These are phyloP conservation scores for Cercophora newfieldiana DNA, from an alignment of 495 filamentous ascomycete species.

Conservation along the genomic window DNA sequence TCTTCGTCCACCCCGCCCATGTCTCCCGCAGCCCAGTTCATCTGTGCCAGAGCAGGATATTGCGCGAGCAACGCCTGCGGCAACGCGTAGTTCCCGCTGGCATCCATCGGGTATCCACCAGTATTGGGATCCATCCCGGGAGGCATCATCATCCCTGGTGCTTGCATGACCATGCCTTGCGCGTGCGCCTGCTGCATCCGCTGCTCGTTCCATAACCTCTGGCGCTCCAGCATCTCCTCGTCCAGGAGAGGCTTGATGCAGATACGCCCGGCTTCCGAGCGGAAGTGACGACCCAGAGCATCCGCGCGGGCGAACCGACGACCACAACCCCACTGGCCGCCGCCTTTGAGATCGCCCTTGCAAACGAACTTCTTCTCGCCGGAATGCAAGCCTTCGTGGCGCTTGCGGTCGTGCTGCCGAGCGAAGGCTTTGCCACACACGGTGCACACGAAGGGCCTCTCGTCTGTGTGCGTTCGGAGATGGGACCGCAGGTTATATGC, in stretches of 20 bases:
- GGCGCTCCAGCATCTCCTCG: slow-evolving; percentile 79
- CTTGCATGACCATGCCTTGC: slow-evolving; percentile 49
- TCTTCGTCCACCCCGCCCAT: slow-evolving; percentile 68
- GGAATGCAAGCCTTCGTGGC: slow-evolving; percentile 86
- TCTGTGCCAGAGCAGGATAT: slow-evolving; percentile 81
- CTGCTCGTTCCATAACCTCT: slow-evolving; percentile 65
- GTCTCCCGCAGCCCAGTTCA: slow-evolving; percentile 69
- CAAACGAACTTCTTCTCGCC: slow-evolving; percentile 98
- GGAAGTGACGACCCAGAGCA: slow-evolving; percentile 93
- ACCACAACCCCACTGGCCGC: slow-evolving; percentile 86
- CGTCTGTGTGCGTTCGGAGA: slow-evolving; percentile 87
- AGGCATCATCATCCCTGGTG: slow-evolving; percentile 42
- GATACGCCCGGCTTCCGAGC: slow-evolving; percentile 89
- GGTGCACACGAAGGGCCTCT: slow-evolving; percentile 90
- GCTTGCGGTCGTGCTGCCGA: slow-evolving; percentile 88
- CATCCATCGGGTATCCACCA: slow-evolving; percentile 49
- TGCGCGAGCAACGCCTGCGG: slow-evolving; percentile 87
- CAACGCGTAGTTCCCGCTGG: slow-evolving; percentile 63
- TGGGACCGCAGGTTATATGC: slow-evolving; percentile 92
- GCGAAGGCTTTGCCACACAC: slow-evolving; percentile 97
- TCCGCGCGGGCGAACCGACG: slow-evolving; percentile 93
- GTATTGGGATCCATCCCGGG: slow-evolving; percentile 46
- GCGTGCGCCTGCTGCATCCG: slow-evolving; percentile 57
- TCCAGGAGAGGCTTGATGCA: slow-evolving; percentile 95
- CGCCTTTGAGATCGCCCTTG: slow-evolving; percentile 80